Percentiles rank a stretch among this genome's conserved stretches.
Conservation (phyloP, 2,329 filamentous ascomycete genomes). For the Proliferodiscus dingleyae region DNA sequence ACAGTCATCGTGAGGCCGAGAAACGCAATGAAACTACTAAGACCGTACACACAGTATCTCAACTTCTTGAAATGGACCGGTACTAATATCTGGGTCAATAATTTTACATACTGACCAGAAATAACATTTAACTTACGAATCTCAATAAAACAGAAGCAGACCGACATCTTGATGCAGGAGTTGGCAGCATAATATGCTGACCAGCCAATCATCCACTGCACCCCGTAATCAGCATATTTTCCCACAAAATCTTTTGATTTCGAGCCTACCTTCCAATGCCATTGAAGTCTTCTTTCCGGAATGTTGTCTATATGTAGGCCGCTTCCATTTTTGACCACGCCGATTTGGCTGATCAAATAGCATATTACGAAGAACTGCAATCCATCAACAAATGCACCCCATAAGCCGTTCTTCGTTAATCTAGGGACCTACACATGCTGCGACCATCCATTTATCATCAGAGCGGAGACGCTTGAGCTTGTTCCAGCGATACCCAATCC, state of each 20-base stretch:
- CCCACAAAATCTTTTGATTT: neutral
- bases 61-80: conserved; percentile 21
- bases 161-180: conserved; percentile 28
- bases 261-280: conserved; percentile 25
- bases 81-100: conserved; percentile 13
- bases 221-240: neutral
- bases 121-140: conserved; percentile 22
- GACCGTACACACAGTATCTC: conserved; percentile 21
- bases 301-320: conserved; percentile 27
- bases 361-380: conserved; percentile 24
- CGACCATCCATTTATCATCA: conserved; percentile 29
- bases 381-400: conserved; percentile 4
- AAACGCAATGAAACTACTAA: conserved; percentile 22
- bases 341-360: conserved; percentile 25
- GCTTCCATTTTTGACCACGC: conserved; percentile 24
- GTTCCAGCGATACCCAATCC: conserved; percentile 25
- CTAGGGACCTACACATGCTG: too few relatives aligned
- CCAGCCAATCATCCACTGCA: conserved; percentile 23
- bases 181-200: conserved; percentile 27
- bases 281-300: conserved; percentile 17
- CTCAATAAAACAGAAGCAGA: conserved; percentile 28
- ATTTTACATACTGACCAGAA: neutral
- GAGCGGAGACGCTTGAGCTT: conserved; percentile 24
- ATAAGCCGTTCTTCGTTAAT: neutral
- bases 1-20: conserved; percentile 21